Conservation (phyloP, 1,284 basidiomycete genomes). For the Cystobasidium slooffiae region DNA sequence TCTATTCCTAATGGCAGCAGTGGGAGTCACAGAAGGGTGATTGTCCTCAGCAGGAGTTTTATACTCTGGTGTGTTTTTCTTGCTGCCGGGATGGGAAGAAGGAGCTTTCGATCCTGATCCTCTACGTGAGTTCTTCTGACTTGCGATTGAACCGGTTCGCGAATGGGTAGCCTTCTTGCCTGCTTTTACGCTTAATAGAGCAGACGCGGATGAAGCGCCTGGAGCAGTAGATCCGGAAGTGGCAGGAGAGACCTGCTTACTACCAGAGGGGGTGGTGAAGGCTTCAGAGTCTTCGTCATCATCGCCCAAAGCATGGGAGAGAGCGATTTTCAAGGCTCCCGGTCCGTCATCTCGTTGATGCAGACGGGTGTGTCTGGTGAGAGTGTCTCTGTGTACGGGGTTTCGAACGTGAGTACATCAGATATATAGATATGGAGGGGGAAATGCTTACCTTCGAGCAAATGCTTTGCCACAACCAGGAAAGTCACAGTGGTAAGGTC, state of each 20-base stretch:
- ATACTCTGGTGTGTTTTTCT: slow-evolving; percentile 19
- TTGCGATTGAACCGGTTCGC: slow-evolving; percentile 7
- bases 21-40: background rate
- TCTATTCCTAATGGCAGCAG: background rate
- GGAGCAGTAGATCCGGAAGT: background rate
- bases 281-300: slow-evolving; percentile 19
- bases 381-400: no score
- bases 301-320: slow-evolving; percentile 3
- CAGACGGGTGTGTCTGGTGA: slow-evolving; percentile 39
- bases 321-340: background rate
- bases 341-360: slow-evolving; percentile 32
- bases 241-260: slow-evolving; percentile 25
- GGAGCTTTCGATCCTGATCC: background rate
- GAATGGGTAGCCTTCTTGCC: slow-evolving; percentile 17
- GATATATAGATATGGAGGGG: background rate
- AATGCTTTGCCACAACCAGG: slow-evolving; percentile 42
- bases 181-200: background rate
- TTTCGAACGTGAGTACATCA: background rate
- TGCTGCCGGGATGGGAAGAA: background rate
- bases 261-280: slow-evolving; percentile 11
- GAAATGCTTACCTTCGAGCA: slow-evolving; percentile 32
- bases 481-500: slow-evolving; percentile 41
- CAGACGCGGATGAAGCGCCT: background rate
- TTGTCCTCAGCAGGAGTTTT: slow-evolving; percentile 15
- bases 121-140: slow-evolving; percentile 3